Evolutionary conservation across 805 yeast species (phyloP).

Genomic region (Saitoella complicata): DNA sequence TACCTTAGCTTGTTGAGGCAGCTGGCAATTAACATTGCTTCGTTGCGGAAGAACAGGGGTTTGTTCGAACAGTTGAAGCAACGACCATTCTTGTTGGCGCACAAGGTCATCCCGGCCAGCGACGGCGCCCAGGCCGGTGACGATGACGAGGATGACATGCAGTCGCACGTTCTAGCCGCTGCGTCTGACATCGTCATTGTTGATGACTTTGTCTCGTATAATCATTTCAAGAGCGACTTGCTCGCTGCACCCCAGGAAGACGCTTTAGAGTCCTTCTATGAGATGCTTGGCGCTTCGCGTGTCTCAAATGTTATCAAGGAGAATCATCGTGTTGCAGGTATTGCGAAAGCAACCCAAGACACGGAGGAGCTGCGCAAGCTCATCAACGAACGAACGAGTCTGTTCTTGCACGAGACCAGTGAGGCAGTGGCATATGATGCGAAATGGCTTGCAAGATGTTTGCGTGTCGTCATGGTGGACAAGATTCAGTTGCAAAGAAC

Average conservation of each 20-base stretch:
- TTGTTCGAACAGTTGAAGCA: too few species aligned
- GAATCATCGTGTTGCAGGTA: constrained; percentile 15
- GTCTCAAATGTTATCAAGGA: constrained; percentile 18
- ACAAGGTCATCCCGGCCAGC: neutral
- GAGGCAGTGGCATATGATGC: too few species aligned
- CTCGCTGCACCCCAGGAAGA: constrained; percentile 22
- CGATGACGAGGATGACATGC: constrained; percentile 8
- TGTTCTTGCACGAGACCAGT: constrained; percentile 11
- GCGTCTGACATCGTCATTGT: constrained; percentile 20
- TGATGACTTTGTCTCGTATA: constrained; percentile 23
- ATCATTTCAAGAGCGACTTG: constrained; percentile 20
- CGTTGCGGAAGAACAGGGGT: too few species aligned
- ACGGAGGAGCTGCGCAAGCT: constrained; percentile 10
- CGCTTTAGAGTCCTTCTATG: constrained; percentile 19
- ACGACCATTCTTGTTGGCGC: neutral
- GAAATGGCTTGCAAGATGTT: too few species aligned
- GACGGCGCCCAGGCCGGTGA: constrained; percentile 1
- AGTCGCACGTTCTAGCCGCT: constrained; percentile 13
- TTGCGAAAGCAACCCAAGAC: constrained; percentile 6
- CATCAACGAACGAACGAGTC: constrained; percentile 19
- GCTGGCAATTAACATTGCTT: too few species aligned
- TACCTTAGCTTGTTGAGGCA: too few species aligned
- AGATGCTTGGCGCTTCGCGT: constrained; percentile 17
- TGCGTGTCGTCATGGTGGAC: too few species aligned
- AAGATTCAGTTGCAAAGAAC: too few species aligned